Evolutionary conservation across 1,139 yeast species (phyloP).

Genomic region (Taphrina deformans): DNA sequence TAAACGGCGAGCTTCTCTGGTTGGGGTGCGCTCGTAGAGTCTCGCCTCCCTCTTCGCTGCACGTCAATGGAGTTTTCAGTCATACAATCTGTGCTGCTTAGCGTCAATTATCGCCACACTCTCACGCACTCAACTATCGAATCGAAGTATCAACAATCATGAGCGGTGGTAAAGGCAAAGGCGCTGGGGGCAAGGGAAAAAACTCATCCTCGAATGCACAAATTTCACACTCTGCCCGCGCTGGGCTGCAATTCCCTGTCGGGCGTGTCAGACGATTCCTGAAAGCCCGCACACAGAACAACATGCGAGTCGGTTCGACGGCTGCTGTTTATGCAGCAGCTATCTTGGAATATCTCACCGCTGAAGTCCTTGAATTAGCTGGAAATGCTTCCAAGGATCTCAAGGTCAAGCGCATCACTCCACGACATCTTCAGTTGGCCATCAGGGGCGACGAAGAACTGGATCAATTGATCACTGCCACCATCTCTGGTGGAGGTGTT

Average conservation of each 20-base stretch:
- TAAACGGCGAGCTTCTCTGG: not conserved
- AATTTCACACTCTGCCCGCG: constrained; percentile 87
- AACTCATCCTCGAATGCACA: constrained; percentile 69
- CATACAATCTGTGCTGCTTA: not conserved
- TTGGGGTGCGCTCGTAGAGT: not conserved
- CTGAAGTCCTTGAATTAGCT: constrained; percentile 97
- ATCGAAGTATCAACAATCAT: not conserved
- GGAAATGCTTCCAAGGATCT: constrained; percentile 99
- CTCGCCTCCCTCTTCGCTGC: not conserved
- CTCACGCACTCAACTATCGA: not conserved
- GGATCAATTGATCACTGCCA: constrained; percentile 84
- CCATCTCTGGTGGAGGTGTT: constrained; percentile 99
- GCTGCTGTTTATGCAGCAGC: constrained; percentile 97
- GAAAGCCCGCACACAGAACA: constrained; percentile 87
- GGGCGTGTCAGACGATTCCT: constrained; percentile 97
- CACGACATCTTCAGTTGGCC: constrained; percentile 96
- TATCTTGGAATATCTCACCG: constrained; percentile 93
- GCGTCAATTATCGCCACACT: not conserved
- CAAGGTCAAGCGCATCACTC: constrained; percentile 97
- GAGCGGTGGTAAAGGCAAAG: constrained; percentile 26
- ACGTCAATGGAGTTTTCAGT: too few relatives aligned
- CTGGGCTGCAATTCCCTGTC: constrained; percentile 96
- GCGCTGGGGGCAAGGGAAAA: constrained; percentile 63
- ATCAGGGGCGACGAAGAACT: constrained; percentile 99
- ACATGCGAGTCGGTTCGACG: constrained; percentile 77